Base-by-base conservation (phyloP, 768 basidiomycete species). In the Xerocomellus amylosporus region DNA sequence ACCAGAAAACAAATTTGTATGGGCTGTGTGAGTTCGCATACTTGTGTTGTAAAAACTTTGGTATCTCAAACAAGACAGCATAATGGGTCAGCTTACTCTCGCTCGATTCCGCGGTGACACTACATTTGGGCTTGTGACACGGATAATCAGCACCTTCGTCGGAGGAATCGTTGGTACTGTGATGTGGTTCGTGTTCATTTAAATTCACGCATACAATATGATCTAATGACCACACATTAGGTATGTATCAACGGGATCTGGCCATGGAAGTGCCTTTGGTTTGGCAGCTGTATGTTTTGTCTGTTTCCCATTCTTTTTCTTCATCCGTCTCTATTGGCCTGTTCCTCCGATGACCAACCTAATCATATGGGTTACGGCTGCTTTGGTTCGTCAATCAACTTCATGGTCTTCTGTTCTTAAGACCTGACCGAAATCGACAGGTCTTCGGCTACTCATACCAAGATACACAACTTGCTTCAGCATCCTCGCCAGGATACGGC, bases 91-190 rank as follows among this genome's bases (percentile, higher is more conserved):
- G 61, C 72, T 89, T 7, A 87, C 87, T 0, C 68, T 88, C 0
- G 74, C 85, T 9, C 80, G 88, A 17, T 90, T 88, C 63, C 77
- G 85, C 41, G 89, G 88, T 1, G 89, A 92, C 49, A 92, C 88
- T 0, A 77, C 81, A 0, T 87, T 87, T 54, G 86, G 80, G 2
- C 75, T 88, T 14, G 70, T 83, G 5, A 75, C 81, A 1, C 79
- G 89, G 52, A 76, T 88, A 22, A 36, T 78, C 5, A 81, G 81
- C 45, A 90, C 89, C 1, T 86, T 89, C 54, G 67, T 77, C 24
- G 89, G 89, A 8, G 82, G 83, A 7, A 42, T 86, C 7, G 65
- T 82, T 1, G 89, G 89, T 1, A 76, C 82, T 58, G 71, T 77
- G 5, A 77, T 90, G 68, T 90, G 89, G 90, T 87, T 61, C 20